Conservation (phyloP, 2,329 filamentous ascomycete genomes). For the Monilinia fructigena region DNA sequence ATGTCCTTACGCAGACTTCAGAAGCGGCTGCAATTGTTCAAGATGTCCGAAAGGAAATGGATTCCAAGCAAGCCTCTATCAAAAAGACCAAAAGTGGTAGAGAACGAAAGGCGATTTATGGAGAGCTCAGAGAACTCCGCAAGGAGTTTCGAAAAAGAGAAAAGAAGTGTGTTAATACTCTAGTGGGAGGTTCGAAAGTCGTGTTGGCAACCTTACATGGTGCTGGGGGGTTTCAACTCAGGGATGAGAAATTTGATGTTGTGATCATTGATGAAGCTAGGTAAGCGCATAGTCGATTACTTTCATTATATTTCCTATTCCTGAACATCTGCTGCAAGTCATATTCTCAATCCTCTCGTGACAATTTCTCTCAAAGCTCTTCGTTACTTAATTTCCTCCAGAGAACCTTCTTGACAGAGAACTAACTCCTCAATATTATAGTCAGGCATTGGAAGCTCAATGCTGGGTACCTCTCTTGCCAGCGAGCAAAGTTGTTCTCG, state of each 20-base stretch:
- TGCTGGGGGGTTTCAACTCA: conserved; percentile 80
- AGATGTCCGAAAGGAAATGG: conserved; percentile 90
- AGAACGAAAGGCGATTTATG: conserved; percentile 79
- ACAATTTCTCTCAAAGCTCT: not conserved
- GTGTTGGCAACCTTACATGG: conserved; percentile 92
- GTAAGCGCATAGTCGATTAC: not conserved
- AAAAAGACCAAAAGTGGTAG: conserved; percentile 79
- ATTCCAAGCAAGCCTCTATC: conserved; percentile 83
- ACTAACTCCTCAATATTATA: not conserved
- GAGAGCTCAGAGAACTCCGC: conserved; percentile 77
- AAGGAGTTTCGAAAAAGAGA: conserved; percentile 89
- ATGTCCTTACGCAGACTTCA: conserved; percentile 85
- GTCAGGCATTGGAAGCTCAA: conserved; percentile 91
- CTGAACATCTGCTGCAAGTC: not conserved
- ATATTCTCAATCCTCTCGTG: not conserved
- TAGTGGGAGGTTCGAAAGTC: conserved; percentile 77
- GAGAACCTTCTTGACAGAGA: not conserved
- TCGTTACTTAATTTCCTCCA: not conserved
- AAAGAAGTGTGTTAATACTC: conserved; percentile 70
- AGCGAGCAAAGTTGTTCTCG: conserved; percentile 81
- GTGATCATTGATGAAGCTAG: conserved; percentile 93
- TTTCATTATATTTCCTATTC: too few relatives aligned
- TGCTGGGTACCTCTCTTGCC: conserved; percentile 90
- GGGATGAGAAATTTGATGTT: conserved; percentile 80
- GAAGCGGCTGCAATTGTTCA: conserved; percentile 86